Percentiles rank a stretch among this genome's conserved stretches.
phyloP scores from a whole-genome alignment of 495 filamentous ascomycete genomes.

The Clohesyomyces aquaticus region DNA sequence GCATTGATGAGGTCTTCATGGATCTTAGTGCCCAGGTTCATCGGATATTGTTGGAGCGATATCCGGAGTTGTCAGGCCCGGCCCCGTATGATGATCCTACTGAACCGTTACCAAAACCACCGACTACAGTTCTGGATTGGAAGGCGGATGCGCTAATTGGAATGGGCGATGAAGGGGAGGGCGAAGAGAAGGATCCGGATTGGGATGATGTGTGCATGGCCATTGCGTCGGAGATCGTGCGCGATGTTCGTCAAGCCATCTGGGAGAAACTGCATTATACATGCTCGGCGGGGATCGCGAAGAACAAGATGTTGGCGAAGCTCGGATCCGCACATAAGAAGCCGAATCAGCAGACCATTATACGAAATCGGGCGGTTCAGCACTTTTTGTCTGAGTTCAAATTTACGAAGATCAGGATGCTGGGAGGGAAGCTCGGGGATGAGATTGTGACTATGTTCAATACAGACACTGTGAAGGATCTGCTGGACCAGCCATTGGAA shows the following conservation, averaged over 20 bases:
- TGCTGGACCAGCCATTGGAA: slow-evolving; percentile 72
- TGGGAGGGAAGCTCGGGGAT: slow-evolving; percentile 95
- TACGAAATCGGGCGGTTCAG: slow-evolving; percentile 79
- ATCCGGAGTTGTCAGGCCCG: slow-evolving; percentile 69
- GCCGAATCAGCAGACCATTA: slow-evolving; percentile 88
- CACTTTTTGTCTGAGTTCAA: slow-evolving; percentile 84
- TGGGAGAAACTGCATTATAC: slow-evolving; percentile 77
- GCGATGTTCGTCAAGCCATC: slow-evolving; percentile 69
- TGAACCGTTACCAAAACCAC: slow-evolving; percentile 72
- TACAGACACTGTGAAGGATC: slow-evolving; percentile 77
- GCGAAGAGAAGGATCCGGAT: slow-evolving; percentile 80
- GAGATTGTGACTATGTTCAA: slow-evolving; percentile 75
- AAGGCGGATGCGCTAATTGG: slow-evolving; percentile 76
- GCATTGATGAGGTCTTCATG: slow-evolving; percentile 89
- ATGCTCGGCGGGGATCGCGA: slow-evolving; percentile 83
- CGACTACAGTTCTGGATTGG: slow-evolving; percentile 80
- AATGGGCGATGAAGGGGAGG: slow-evolving; percentile 65
- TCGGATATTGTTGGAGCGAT: slow-evolving; percentile 72
- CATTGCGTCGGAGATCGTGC: slow-evolving; percentile 84
- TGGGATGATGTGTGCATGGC: slow-evolving; percentile 95
- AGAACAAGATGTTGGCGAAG: slow-evolving; percentile 95
- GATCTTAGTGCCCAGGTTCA: slow-evolving; percentile 86
- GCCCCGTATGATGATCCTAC: slow-evolving; percentile 71
- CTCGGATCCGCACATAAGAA: slow-evolving; percentile 89
- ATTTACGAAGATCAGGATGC: slow-evolving; percentile 93